These are phyloP conservation scores for Colletotrichum filicis DNA, from an alignment of 2,329 filamentous ascomycete genomes.

Conservation along the genomic window DNA sequence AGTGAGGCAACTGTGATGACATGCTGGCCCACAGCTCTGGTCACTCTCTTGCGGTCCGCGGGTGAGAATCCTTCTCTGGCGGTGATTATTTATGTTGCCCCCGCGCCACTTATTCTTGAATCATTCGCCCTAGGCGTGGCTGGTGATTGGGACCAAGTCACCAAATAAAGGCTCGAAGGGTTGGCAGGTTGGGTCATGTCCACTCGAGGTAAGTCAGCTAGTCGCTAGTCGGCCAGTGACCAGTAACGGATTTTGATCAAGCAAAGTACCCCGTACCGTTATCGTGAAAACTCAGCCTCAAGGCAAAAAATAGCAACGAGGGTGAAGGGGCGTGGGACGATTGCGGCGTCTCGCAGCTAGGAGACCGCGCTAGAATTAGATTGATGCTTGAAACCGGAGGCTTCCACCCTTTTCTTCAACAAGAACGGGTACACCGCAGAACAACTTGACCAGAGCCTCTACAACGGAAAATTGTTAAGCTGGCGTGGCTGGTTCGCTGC, in stretches of 20 bases:
- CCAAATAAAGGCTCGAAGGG: background rate
- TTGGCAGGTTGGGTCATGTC: background rate
- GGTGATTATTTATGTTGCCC: background rate
- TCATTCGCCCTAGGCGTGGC: constrained; percentile 7
- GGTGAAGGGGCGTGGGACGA: background rate
- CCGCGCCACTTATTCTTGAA: constrained; percentile 11
- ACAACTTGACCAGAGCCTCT: background rate
- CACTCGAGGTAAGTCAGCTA: background rate
- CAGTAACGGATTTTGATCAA: background rate
- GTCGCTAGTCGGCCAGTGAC: background rate
- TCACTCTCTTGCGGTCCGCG: background rate
- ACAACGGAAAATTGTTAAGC: background rate
- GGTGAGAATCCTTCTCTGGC: background rate
- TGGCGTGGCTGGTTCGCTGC: background rate
- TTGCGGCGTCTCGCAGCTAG: background rate
- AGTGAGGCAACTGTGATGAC: constrained; percentile 9
- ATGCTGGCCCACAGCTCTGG: background rate
- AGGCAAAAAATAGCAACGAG: background rate
- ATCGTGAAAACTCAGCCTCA: background rate
- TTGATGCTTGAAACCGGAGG: background rate
- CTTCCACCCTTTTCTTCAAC: constrained; percentile 3
- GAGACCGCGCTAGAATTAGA: background rate
- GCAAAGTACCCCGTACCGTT: background rate
- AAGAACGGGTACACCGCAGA: background rate
- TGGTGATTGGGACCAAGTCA: background rate